These are phyloP conservation scores for Mikania micrantha DNA, from an alignment of 129 eudicot genomes.

Conservation along the genomic window DNA sequence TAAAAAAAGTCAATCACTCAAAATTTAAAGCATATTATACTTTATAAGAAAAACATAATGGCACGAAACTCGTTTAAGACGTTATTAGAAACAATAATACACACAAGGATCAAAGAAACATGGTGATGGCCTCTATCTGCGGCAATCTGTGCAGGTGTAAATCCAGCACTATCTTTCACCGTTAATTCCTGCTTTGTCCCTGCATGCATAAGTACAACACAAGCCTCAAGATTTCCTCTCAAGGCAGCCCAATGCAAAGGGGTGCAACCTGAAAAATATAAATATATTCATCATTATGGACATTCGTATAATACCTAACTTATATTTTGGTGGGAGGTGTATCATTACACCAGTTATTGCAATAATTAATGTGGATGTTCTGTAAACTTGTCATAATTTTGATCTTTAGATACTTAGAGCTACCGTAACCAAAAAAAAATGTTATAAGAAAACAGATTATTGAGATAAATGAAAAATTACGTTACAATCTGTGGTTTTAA, in stretches of 20 bases:
- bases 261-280: slow-evolving; percentile 62
- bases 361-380: not conserved
- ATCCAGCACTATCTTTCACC: slow-evolving; percentile 80
- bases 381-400: not conserved
- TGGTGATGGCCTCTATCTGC: slow-evolving; percentile 92
- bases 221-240: slow-evolving; percentile 83
- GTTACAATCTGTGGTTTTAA: not conserved
- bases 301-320: not conserved
- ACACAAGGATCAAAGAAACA: slow-evolving; percentile 70
- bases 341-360: not conserved
- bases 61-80: not conserved
- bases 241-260: slow-evolving; percentile 97
- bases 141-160: slow-evolving; percentile 81
- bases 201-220: slow-evolving; percentile 73
- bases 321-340: not conserved
- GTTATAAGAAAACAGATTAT: not conserved
- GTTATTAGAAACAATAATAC: slow-evolving; percentile 15
- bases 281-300: not conserved
- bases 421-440: not conserved
- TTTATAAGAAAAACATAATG: too few relatives aligned
- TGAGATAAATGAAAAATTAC: not conserved
- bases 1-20: too few relatives aligned
- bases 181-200: slow-evolving; percentile 74
- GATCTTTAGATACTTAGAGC: not conserved
- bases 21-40: too few relatives aligned